Base-by-base conservation (phyloP, 176 grass and related monocot genomes). In the Lolium rigidum region DNA sequence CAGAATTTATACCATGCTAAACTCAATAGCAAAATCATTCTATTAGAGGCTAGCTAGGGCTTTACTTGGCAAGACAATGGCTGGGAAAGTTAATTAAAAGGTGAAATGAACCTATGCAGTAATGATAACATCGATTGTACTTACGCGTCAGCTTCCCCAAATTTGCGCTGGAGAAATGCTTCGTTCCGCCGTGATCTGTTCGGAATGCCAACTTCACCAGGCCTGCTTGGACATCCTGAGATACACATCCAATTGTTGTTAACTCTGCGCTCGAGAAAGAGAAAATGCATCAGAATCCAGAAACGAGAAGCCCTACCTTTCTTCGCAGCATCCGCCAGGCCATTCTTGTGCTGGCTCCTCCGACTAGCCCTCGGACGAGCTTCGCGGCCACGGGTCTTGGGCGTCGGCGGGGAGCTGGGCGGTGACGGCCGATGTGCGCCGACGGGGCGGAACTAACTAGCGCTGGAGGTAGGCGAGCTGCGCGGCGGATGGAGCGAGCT, bases 261-360 rank as follows among this genome's bases (percentile, higher is more conserved):
- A 65, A 9, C 39, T 1, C 26, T 11, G 48, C 13, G 9, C 59
- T 66, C 58, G n/a, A 63, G 18, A 12, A 24, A 51, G 18, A 24
- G 18, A 24, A 52, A 65, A 65, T 52, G 46, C 18, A 11, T 22
- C 13, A 38, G 18, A 79, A 38, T n/a, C 54, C 15, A n/a, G 17
- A 54, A 25, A 22, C 47, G 15, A 8, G 51, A 35, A 17, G 4
- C 17, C 74, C 43, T 20, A 91, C 92, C 89, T 89, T 91, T 80
- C 82, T 87, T 9, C 65, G 81, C 54, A 94, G 78, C 79, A 91
- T 37, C 87, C 87, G 74, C 87, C 89, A 89, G 49, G 89, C 89
- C 89, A 94, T 93, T 76, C 62, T 72, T 55, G 38, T 10, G 73
- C 22, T 14, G 62, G 62, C 25, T 65, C 62, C 62, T 28, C 24